These are phyloP conservation scores for Forsythia viridissima DNA, from an alignment of 257 asterid species.

Conservation along the genomic window DNA sequence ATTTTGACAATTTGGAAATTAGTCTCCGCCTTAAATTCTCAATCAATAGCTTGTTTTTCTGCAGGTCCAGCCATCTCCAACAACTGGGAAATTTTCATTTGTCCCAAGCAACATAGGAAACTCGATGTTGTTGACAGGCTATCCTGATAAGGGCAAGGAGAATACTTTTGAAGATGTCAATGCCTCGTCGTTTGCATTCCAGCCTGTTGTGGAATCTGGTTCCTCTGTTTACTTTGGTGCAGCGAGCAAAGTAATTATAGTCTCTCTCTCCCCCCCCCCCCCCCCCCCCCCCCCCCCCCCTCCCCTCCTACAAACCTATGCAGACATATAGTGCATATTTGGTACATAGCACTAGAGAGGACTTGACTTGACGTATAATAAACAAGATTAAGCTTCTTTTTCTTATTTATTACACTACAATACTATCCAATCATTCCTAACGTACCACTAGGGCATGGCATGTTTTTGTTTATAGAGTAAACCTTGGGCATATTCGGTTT, in stretches of 20 bases:
- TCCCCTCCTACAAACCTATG: neutral
- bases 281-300: neutral
- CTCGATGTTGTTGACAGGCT: constrained; percentile 30
- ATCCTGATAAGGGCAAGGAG: constrained; percentile 53
- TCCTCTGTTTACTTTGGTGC: constrained; percentile 40
- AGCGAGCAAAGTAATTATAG: constrained; percentile 48
- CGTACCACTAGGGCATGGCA: neutral
- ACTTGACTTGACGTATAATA: neutral
- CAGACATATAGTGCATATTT: neutral
- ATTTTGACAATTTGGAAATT: neutral
- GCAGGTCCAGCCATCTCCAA: constrained; percentile 64
- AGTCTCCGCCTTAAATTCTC: neutral
- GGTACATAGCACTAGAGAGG: no score
- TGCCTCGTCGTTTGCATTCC: constrained; percentile 65
- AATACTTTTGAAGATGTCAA: constrained; percentile 45
- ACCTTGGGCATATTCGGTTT: neutral
- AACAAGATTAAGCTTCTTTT: neutral
- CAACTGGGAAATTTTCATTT: constrained; percentile 67
- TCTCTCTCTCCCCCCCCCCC: constrained; percentile 7
- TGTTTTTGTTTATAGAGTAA: neutral
- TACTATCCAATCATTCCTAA: neutral
- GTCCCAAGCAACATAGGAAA: constrained; percentile 36
- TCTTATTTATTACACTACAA: neutral
- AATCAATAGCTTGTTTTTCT: constrained; percentile 5
- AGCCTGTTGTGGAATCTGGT: constrained; percentile 54